Evolutionary conservation across 192 early-diverging fungal species (phyloP).

Genomic region (Coemansia sp.): DNA sequence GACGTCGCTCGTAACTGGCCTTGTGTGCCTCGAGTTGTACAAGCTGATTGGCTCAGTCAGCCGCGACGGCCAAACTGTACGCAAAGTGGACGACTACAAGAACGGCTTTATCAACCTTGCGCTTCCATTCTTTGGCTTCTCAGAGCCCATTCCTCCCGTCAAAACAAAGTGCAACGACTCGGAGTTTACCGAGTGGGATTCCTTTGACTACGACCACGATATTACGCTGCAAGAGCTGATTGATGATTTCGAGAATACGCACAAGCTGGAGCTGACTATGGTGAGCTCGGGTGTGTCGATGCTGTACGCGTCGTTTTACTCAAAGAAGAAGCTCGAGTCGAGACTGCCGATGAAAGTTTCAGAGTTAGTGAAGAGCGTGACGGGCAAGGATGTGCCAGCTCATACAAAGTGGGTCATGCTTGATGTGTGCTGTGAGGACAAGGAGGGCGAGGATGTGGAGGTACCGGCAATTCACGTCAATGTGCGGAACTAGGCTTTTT

Average conservation of each 20-base stretch:
- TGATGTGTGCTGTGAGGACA: conserved; percentile 86
- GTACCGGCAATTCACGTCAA: conserved; percentile 52
- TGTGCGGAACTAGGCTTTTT: conserved; percentile 31
- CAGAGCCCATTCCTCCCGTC: conserved; percentile 92
- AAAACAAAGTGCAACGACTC: conserved; percentile 83
- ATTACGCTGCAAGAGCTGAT: conserved; percentile 88
- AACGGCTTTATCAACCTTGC: conserved; percentile 99
- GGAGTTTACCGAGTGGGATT: conserved; percentile 94
- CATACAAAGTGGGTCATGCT: conserved; percentile 86
- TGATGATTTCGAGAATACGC: conserved; percentile 75
- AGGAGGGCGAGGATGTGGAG: conserved; percentile 86
- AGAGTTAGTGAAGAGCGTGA: conserved; percentile 72
- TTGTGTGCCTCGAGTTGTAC: conserved; percentile 96
- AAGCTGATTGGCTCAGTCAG: conserved; percentile 63
- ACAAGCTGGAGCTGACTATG: conserved; percentile 91
- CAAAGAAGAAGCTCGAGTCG: conserved; percentile 81
- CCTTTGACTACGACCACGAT: conserved; percentile 82
- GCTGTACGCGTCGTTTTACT: conserved; percentile 89
- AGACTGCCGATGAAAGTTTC: conserved; percentile 79
- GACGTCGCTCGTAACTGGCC: conserved; percentile 92
- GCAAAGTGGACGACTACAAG: conserved; percentile 94
- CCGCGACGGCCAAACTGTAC: conserved; percentile 45
- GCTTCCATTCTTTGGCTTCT: conserved; percentile 98
- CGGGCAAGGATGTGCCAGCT: conserved; percentile 82
- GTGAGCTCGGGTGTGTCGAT: conserved; percentile 87